Conservation (phyloP, 2,329 filamentous ascomycete species). For the Tympanopsis confertula region DNA sequence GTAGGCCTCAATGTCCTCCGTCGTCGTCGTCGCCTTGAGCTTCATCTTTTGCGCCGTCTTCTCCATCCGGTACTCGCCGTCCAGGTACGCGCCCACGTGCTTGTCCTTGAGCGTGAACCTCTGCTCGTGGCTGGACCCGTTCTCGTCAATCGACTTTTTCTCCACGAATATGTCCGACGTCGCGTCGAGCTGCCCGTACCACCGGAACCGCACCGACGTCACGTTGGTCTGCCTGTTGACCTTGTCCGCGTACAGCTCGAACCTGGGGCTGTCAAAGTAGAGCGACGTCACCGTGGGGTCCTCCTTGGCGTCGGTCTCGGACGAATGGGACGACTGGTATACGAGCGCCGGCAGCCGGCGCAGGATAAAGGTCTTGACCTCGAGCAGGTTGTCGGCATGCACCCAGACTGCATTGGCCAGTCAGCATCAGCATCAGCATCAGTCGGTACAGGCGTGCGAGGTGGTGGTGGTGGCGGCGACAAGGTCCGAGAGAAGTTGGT, state of each 20-base stretch:
- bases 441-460: too few relatives aligned
- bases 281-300: conserved; percentile 90
- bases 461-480: too few relatives aligned
- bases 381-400: conserved; percentile 85
- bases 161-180: conserved; percentile 76
- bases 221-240: conserved; percentile 65
- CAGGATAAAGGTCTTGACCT: conserved; percentile 92
- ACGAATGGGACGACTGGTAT: conserved; percentile 79
- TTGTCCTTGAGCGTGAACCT: conserved; percentile 86
- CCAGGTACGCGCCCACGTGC: conserved; percentile 77
- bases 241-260: conserved; percentile 78
- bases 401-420: conserved; percentile 67
- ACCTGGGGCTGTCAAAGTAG: conserved; percentile 84
- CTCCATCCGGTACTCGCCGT: conserved; percentile 81
- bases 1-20: conserved; percentile 56
- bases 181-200: conserved; percentile 75
- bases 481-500: too few relatives aligned
- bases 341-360: conserved; percentile 82
- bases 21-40: conserved; percentile 53
- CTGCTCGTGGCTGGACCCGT: conserved; percentile 67
- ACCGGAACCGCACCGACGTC: conserved; percentile 74
- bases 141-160: conserved; percentile 73
- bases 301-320: conserved; percentile 66
- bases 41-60: conserved; percentile 82
- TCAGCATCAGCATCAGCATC: too few relatives aligned